A percentile compares a stretch with the other conserved stretches of the same genome.
phyloP scores from a whole-genome alignment of 169 alveolate species.

The Eimeria brunetti region DNA sequence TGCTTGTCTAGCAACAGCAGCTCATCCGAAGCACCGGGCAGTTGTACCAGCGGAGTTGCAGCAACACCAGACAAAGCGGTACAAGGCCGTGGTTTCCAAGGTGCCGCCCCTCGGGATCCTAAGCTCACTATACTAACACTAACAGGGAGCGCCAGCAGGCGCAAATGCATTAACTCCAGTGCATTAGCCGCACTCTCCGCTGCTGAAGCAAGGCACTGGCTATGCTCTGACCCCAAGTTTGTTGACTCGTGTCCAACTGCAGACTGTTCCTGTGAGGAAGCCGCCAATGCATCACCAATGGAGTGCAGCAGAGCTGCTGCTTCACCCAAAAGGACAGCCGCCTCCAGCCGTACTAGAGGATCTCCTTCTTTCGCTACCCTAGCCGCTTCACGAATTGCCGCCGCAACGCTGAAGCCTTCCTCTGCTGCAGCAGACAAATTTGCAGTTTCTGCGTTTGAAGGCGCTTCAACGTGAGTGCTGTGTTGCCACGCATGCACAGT shows the following conservation, averaged over 20 bases:
- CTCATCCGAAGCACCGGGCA: background rate
- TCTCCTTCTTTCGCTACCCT: background rate
- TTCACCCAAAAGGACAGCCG: constrained; percentile 28
- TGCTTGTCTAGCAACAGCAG: constrained; percentile 49
- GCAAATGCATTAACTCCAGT: constrained; percentile 25
- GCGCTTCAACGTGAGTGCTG: background rate
- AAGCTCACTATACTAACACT: constrained; percentile 26
- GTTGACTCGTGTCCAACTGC: background rate
- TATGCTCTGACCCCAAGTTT: background rate
- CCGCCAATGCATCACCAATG: background rate
- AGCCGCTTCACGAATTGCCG: constrained; percentile 16
- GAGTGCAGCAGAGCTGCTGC: constrained; percentile 68
- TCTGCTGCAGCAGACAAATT: background rate
- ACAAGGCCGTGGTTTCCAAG: constrained; percentile 51
- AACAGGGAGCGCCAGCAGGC: constrained; percentile 21
- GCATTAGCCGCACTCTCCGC: constrained; percentile 33
- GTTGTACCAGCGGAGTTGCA: constrained; percentile 35
- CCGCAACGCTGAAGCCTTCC: constrained; percentile 9
- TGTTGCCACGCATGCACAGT: background rate
- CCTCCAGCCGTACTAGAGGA: constrained; percentile 31
- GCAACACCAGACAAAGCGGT: constrained; percentile 26
- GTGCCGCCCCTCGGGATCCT: constrained; percentile 25
- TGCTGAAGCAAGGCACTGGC: constrained; percentile 6
- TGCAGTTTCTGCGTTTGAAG: background rate
- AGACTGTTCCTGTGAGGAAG: background rate